phyloP scores from a whole-genome alignment of 1,284 basidiomycete genomes.

The Microbotryum violaceum region DNA sequence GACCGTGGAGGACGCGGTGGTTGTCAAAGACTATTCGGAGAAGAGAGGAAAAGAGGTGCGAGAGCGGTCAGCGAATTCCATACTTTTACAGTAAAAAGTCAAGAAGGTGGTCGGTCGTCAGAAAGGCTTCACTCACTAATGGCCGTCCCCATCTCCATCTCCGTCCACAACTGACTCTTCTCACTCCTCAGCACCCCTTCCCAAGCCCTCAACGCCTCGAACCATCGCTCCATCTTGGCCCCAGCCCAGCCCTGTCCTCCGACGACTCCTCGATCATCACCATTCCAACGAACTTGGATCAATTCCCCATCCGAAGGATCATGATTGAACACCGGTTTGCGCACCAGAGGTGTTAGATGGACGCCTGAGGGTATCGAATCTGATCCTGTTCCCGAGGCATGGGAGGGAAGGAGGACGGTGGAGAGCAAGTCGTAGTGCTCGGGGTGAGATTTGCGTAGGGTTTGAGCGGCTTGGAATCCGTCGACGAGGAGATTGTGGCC shows the following conservation, averaged over 20 bases:
- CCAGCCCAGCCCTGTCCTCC: constrained; percentile 57
- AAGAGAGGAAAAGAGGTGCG: not conserved
- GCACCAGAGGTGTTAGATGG: constrained; percentile 58
- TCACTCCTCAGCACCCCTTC: constrained; percentile 64
- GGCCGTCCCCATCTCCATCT: constrained; percentile 74
- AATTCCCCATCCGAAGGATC: constrained; percentile 57
- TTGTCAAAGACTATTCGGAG: constrained; percentile 70
- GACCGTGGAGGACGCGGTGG: constrained; percentile 87
- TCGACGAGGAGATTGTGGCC: constrained; percentile 87
- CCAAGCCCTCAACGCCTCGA: constrained; percentile 73
- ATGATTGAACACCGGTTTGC: constrained; percentile 47
- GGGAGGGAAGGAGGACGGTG: constrained; percentile 62
- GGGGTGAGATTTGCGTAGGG: constrained; percentile 66
- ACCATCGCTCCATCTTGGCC: constrained; percentile 49
- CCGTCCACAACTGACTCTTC: constrained; percentile 86
- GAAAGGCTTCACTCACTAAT: constrained; percentile 53
- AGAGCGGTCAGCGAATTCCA: not conserved
- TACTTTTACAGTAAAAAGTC: too few relatives aligned
- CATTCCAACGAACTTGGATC: constrained; percentile 83
- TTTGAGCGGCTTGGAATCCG: constrained; percentile 81
- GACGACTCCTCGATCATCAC: constrained; percentile 81
- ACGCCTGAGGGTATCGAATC: constrained; percentile 59
- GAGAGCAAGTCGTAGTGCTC: constrained; percentile 66
- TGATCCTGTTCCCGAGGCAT: constrained; percentile 73
- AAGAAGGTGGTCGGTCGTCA: not conserved